Base-by-base conservation (phyloP, 768 basidiomycete species). In the Termitomyces sp. region DNA sequence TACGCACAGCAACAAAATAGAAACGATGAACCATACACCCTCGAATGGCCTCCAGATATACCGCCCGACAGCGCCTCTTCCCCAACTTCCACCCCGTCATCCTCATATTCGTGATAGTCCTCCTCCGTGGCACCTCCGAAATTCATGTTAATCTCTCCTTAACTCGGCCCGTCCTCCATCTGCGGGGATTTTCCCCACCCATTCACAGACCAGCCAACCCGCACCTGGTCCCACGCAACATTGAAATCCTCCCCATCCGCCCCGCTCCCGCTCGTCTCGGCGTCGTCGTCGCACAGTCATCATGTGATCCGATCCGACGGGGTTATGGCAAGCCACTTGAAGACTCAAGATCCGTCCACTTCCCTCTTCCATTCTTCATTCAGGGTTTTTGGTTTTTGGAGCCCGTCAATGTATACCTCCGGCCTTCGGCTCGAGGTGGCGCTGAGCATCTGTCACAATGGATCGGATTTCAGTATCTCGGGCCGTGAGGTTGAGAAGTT, bases 21-120 rank as follows among this genome's bases (percentile, higher is more conserved):
- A 42, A 20, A 11, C 6, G n/a, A 41, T 5, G 37, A 41, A 42
- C 41, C 7, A 41, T n/a, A 3, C 18, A 13, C 27, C 57, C 34
- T 57, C 75, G 76, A 18, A 86, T 75, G 16, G 76, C 70, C 68
- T 88, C 87, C 63, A 92, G 66, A 62, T 88, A 94, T 69, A 91
- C 13, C 8, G 92, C 90, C 16, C 87, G 83, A 72, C 2, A 91
- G 77, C 44, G 76, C 78, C 6, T 76, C 78, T 16, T 75, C 76
- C 7, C 72, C 74, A 42, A 8, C 41, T 1, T 75, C 76, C 1
- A 63, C 65, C 56, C 69, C 69, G 16, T 63, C 70, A 1, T 66
- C 70, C 1, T 59, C 65, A 9, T 66, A 57, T 36, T 62, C 61
- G n/a, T 64, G 68, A 16, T 64, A 64, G 18, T 72, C 51, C 8